Evolutionary conservation across 768 basidiomycete genomes (phyloP), one percentile per base, ranked within the genome.

Genomic region (Suillus cothurnatus): DNA sequence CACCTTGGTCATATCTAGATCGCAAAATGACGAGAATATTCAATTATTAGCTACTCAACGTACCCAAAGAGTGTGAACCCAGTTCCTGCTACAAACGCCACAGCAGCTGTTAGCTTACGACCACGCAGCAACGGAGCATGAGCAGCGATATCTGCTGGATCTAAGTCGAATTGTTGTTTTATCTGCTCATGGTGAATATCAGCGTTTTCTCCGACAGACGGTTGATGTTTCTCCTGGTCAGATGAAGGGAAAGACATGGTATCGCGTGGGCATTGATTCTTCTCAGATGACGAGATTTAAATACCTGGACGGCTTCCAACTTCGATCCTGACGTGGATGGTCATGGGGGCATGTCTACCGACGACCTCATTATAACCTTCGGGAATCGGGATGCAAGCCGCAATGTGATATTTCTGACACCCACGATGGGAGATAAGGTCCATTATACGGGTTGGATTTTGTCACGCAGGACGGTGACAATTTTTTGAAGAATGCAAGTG

Each of bases 1-100:
- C 79, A 63, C 82, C 77, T 64, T 82, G 79, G 63, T 83, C 81
- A 64, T 81, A 82, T 6, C 78, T 77, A 53, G 3, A 64, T 50
- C 28, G 47, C 19, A 32, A 34, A 28, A 38, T 23, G 21, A 45
- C 28, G 34, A 61, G 32, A 32, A 3, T 28, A n/a, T 59, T 50
- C n/a, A 45, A 12, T 12, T 45, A 21, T 64, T 50, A 36, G 39
- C 38, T 26, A 49, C 58, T 50, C 1, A 15, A 71, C 73, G 61
- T 43, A 77, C 69, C 81, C 81, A 62, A 81, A 79, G 15, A 77
- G 66, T 21, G 77, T 78, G 71, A 79, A 79, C 6, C 77, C 78
- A 3, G 76, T 77, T 17, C 78, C 78, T 34, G 78, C 78, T 6
- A 76, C 74, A 65, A 77, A 76, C 8, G 78, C 76, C n/a, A 76